phyloP scores from a whole-genome alignment of 2,329 filamentous ascomycete genomes.

The Byssoonygena ceratinophila region DNA sequence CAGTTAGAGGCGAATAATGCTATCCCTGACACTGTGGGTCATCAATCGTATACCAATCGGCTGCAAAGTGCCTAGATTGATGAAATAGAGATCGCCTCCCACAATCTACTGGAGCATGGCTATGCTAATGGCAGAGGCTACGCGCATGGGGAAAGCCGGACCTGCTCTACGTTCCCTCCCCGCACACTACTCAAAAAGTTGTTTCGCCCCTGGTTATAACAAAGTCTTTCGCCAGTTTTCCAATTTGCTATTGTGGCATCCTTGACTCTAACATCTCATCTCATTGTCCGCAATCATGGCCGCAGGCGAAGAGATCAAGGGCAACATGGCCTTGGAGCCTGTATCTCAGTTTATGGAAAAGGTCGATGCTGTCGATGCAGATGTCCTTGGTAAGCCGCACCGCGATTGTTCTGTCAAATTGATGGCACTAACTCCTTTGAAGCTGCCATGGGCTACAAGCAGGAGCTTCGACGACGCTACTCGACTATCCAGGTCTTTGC shows the following conservation, averaged over 20 bases:
- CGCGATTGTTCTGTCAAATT: neutral
- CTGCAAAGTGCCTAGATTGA: too few species aligned
- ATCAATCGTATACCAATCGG: too few species aligned
- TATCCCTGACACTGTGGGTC: too few species aligned
- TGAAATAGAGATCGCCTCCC: too few species aligned
- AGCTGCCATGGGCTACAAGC: slow-evolving; percentile 43
- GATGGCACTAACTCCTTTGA: neutral
- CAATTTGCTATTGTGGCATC: neutral
- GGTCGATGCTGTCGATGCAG: neutral
- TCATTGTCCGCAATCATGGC: neutral
- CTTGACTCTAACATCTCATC: neutral
- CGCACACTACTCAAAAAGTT: neutral
- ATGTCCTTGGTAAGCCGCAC: slow-evolving; percentile 3
- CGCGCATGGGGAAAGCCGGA: neutral
- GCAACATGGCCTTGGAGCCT: neutral
- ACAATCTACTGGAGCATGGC: neutral
- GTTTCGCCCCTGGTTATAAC: neutral
- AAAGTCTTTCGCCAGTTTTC: neutral
- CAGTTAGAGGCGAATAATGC: too few species aligned
- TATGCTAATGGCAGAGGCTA: neutral
- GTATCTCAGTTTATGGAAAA: slow-evolving; percentile 1
- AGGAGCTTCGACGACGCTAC: slow-evolving; percentile 53
- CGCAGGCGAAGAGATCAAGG: neutral
- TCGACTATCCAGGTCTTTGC: slow-evolving; percentile 54
- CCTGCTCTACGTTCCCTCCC: neutral